These are phyloP conservation scores for Blastocystis sp. DNA, from an alignment of 352 stramenopile species.

Conservation along the genomic window DNA sequence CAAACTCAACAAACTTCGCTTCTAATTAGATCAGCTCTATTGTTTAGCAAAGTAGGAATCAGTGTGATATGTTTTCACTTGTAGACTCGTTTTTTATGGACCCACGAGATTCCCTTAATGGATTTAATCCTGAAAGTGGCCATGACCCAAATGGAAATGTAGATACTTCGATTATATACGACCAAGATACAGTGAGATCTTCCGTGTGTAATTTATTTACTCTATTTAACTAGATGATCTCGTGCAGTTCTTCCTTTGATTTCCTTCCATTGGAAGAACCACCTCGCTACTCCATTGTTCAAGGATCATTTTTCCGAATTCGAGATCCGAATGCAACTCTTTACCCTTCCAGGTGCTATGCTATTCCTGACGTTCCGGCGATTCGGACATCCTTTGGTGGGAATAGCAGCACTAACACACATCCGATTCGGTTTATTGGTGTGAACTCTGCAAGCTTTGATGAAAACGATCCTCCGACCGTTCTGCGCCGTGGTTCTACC, in stretches of 20 bases:
- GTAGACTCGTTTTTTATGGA: background rate
- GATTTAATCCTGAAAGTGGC: background rate
- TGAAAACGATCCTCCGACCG: background rate
- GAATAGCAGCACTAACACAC: no score
- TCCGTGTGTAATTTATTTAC: background rate
- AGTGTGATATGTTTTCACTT: background rate
- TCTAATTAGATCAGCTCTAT: background rate
- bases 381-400: background rate
- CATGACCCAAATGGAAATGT: background rate
- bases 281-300: constrained; percentile 1
- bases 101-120: background rate
- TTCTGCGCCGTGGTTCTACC: background rate
- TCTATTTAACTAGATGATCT: background rate
- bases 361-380: background rate
- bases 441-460: constrained; percentile 20
- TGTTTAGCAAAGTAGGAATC: background rate
- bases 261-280: background rate
- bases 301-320: background rate
- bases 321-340: background rate
- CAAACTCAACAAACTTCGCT: background rate
- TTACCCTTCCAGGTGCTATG: constrained; percentile 36
- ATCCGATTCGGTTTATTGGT: background rate
- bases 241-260: background rate
- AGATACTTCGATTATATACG: background rate
- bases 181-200: background rate